A percentile compares a stretch with the other conserved stretches of the same genome.
Conservation (phyloP, 192 early-diverging fungal species). For the Coemansia sp. region DNA sequence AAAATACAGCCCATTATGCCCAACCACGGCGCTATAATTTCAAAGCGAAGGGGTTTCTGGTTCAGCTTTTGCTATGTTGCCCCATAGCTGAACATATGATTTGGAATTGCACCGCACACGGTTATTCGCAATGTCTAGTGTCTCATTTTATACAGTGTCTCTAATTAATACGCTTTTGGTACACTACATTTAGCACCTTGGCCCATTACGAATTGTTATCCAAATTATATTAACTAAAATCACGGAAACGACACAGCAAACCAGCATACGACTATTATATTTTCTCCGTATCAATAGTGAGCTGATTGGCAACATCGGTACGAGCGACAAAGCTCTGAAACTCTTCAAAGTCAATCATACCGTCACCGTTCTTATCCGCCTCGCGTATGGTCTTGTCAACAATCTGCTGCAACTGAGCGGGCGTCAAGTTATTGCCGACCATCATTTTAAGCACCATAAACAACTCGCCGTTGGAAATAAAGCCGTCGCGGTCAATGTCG, state of each 20-base stretch:
- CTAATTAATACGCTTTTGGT: too few species aligned
- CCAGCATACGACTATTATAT: slow-evolving; percentile 14
- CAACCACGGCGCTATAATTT: slow-evolving; percentile 49
- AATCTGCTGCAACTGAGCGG: slow-evolving; percentile 97
- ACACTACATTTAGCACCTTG: too few species aligned
- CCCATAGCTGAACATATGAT: slow-evolving; percentile 48
- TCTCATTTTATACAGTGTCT: too few species aligned
- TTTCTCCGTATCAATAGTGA: slow-evolving; percentile 77
- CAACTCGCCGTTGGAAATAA: slow-evolving; percentile 97
- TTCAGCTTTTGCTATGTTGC: slow-evolving; percentile 74
- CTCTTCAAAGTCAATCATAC: slow-evolving; percentile 96
- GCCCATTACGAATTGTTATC: too few species aligned
- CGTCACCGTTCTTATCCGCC: slow-evolving; percentile 92
- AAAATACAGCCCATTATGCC: slow-evolving; percentile 56
- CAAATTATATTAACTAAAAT: too few species aligned
- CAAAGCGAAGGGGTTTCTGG: slow-evolving; percentile 33
- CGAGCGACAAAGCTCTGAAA: slow-evolving; percentile 92
- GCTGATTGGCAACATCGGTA: slow-evolving; percentile 93
- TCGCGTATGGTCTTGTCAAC: slow-evolving; percentile 99
- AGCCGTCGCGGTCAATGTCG: slow-evolving; percentile 99
- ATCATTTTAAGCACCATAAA: slow-evolving; percentile 99
- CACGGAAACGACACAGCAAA: too few species aligned
- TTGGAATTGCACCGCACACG: too few species aligned
- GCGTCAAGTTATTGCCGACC: slow-evolving; percentile 96
- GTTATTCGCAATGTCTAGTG: too few species aligned